Evolutionary conservation across 2,329 filamentous ascomycete species (phyloP), one percentile per base, ranked within the genome.

Genomic region (Aspergillus brasiliensis): DNA sequence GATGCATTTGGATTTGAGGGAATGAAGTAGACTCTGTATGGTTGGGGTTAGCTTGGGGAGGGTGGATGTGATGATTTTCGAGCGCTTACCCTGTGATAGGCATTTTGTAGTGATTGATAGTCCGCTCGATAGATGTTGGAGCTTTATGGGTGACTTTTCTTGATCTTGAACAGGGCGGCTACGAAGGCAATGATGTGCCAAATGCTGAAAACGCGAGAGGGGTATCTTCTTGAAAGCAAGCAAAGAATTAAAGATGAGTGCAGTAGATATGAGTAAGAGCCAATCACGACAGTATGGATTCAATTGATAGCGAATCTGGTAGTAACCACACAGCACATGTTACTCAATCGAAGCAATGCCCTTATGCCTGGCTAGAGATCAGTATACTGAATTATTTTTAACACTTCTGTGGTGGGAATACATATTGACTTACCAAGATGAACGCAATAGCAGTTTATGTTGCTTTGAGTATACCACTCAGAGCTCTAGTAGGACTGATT

Each of bases 21-120:
- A 42, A 78, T 74, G 64, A 79, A 78, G 65, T 75, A 79, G 58
- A 79, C 71, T n/a, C 77, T 79, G 34, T 27, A 46, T 49, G n/a
- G 46, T 51, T 27, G 60, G 62, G 55, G 60, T 64, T 63, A 63
- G 58, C 25, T 55, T 15, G 40, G 23, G 17, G 8, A 27, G 34
- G 11, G 8, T 7, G 38, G 48, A 55, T 40, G 52, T 51, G 42
- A 8, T 15, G 11, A 0, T 7, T 10, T 0, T 25, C 28, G 5
- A 8, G 17, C n/a, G 34, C 52, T 37, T 74, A 77, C 75, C 75
- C 75, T 53, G 73, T 74, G 58, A 74, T 68, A 59, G 73, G 65
- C 73, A 75, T 75, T 51, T 57, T 66, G 61, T 13, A 28, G 15
- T 15, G 21, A 49, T 17, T 21, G n/a, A 15, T 2, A 13, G 5